These are phyloP conservation scores for Fragaria nilgerrensis DNA, from an alignment of 306 rosid genomes.

Conservation along the genomic window DNA sequence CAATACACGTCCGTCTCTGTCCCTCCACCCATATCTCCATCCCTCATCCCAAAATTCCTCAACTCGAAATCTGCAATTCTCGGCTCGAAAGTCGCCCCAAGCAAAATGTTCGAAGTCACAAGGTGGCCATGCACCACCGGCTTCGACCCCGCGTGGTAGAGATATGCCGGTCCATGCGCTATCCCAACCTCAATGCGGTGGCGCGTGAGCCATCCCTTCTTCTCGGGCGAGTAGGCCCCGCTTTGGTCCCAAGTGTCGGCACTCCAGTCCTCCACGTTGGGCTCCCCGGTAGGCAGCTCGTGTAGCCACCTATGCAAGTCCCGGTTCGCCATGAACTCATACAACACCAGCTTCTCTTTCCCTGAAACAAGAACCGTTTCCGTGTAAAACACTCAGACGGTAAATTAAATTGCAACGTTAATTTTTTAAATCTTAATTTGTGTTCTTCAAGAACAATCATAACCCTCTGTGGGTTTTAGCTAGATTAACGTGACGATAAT, in stretches of 20 bases:
- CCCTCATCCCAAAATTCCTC: constrained; percentile 21
- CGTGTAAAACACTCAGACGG: background rate
- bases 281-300: constrained; percentile 82
- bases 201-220: constrained; percentile 73
- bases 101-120: constrained; percentile 60
- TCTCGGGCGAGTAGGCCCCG: constrained; percentile 52
- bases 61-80: constrained; percentile 79
- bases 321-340: constrained; percentile 89
- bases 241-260: constrained; percentile 78
- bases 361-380: constrained; percentile 34
- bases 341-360: constrained; percentile 75
- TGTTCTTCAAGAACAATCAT: constrained; percentile 4
- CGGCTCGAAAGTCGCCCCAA: constrained; percentile 71
- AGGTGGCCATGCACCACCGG: constrained; percentile 84
- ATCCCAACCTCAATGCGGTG: constrained; percentile 88
- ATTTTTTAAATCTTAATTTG: too few species aligned
- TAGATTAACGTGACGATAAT: constrained; percentile 33
- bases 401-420: background rate
- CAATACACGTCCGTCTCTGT: constrained; percentile 82
- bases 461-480: background rate
- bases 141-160: constrained; percentile 87
- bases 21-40: constrained; percentile 18
- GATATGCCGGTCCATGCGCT: constrained; percentile 88
- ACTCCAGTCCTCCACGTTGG: constrained; percentile 95
- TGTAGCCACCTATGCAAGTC: constrained; percentile 86